phyloP scores from a whole-genome alignment of 164 flowering plant genomes.

The Aristolochia californica region DNA sequence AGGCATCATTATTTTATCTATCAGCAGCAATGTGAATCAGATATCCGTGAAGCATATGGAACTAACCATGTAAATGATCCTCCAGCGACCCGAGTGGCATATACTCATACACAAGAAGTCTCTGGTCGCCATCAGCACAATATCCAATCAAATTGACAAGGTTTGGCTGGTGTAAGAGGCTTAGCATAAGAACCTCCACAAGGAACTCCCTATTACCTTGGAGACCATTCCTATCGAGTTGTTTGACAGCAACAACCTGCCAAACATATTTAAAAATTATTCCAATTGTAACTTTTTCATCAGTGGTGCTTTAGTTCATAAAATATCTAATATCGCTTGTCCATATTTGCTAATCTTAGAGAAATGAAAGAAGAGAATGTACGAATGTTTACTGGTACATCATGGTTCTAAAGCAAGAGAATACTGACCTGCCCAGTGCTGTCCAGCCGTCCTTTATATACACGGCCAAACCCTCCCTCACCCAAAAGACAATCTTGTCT shows the following conservation, averaged over 20 bases:
- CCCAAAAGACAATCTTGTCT: constrained; percentile 6
- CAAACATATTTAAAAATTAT: too few relatives aligned
- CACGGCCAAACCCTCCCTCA: constrained; percentile 8
- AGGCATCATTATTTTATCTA: too few relatives aligned
- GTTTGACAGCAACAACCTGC: constrained; percentile 11
- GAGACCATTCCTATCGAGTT: constrained; percentile 7
- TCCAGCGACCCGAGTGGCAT: constrained; percentile 10
- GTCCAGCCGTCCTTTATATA: constrained; percentile 6
- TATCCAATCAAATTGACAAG: constrained; percentile 10
- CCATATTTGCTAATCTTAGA: not conserved
- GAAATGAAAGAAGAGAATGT: not conserved
- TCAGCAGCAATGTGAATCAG: too few relatives aligned
- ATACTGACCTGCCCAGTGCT: constrained; percentile 7
- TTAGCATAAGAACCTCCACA: constrained; percentile 12
- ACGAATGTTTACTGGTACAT: not conserved
- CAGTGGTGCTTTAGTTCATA: not conserved
- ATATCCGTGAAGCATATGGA: not conserved
- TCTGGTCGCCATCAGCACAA: constrained; percentile 12
- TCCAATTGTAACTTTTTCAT: not conserved
- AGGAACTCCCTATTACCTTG: constrained; percentile 11
- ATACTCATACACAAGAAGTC: constrained; percentile 10
- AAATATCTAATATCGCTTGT: not conserved
- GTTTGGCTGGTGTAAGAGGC: constrained; percentile 12
- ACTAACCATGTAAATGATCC: constrained; percentile 8
- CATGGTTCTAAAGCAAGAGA: not conserved